Evolutionary conservation across 768 basidiomycete species (phyloP), one percentile per base, ranked within the genome.

Genomic region (Sutorius australiensis): DNA sequence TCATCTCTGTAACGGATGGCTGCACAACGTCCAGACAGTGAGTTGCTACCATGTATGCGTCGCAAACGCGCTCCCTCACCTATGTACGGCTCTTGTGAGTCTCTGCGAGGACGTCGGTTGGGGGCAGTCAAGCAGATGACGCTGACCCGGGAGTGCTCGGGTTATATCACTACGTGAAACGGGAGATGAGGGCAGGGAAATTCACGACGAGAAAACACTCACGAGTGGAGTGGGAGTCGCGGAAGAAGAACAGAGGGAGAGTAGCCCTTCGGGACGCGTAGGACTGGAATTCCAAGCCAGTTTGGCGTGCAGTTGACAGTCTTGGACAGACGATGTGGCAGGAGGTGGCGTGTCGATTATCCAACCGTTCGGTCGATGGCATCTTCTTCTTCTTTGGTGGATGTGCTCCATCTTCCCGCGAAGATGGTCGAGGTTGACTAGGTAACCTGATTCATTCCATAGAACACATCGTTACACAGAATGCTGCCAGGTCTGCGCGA

Each of bases 1-100:
- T n/a, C 21, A 16, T 32, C 12, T 48, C 36, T 30, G 10, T 5
- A 27, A 7, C 14, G 13, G 34, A 27, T 6, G 37, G 17, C 17
- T 38, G 28, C 39, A n/a, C 43, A 11, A 21, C 55, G 60, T 50
- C 6, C 8, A 16, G 6, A 42, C 2, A 6, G 46, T 65, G 31
- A 63, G 50, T 27, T 34, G 46, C 38, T 14, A 1, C 33, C 14
- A 16, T 45, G 2, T 3, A 27, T n/a, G 44, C 38, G 17, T 7
- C 12, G 14, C 3, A 32, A 12, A 16, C 4, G 2, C 6, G 24
- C 17, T 1, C 11, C 19, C 60, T 51, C 27, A 64, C 63, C 58
- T 56, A 34, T 19, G 7, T 8, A 50, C 13, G 36, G 8, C n/a
- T 41, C 49, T 14, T 40, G 11, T 39, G 33, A 21, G 32, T 7